Conservation (phyloP, 2,329 filamentous ascomycete genomes). For the Coleophoma eucalyptorum region DNA sequence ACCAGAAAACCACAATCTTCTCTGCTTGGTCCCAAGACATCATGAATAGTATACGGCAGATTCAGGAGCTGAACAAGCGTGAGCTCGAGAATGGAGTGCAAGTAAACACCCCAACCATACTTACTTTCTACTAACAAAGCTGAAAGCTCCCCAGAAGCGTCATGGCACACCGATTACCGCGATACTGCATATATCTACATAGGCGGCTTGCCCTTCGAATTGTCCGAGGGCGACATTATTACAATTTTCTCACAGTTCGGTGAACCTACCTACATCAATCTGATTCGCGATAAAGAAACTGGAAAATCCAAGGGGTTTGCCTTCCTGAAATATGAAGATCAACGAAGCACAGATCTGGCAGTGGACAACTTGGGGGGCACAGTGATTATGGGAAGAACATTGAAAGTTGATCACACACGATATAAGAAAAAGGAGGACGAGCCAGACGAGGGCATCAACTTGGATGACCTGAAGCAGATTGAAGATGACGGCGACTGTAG, state of each 20-base stretch:
- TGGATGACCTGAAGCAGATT: conserved; percentile 27
- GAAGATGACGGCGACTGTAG: conserved; percentile 37
- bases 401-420: conserved; percentile 88
- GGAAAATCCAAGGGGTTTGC: conserved; percentile 93
- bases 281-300: conserved; percentile 91
- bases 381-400: conserved; percentile 71
- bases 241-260: conserved; percentile 97
- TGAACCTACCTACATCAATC: conserved; percentile 88
- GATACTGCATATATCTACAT: conserved; percentile 97
- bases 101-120: conserved; percentile 29
- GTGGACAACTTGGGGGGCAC: conserved; percentile 94
- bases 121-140: conserved; percentile 8
- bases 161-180: conserved; percentile 96
- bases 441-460: conserved; percentile 57
- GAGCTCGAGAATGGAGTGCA: conserved; percentile 87
- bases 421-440: conserved; percentile 87
- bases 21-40: conserved; percentile 65
- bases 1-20: conserved; percentile 57
- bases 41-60: conserved; percentile 94
- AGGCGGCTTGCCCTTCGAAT: conserved; percentile 85
- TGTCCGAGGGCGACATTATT: conserved; percentile 92
- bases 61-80: conserved; percentile 88
- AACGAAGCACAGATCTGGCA: conserved; percentile 90
- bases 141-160: conserved; percentile 72
- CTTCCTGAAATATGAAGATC: conserved; percentile 97